Base-by-base conservation (phyloP, 2,329 filamentous ascomycete species). In the Thelonectria rubi region DNA sequence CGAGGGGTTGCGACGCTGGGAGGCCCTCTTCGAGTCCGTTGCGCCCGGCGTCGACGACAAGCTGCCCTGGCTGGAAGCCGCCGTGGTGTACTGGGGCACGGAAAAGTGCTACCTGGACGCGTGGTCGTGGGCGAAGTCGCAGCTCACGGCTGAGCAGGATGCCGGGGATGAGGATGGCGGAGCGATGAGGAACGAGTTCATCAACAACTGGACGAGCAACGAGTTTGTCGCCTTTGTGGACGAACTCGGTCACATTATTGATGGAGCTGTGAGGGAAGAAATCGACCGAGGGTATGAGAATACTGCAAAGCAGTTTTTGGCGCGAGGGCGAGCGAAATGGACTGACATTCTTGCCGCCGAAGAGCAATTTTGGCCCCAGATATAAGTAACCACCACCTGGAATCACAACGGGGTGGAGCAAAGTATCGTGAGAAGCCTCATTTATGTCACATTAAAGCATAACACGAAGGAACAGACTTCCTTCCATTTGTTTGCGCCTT, bases 51-150 rank as follows among this genome's bases (percentile, higher is more conserved):
- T 79, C 2, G 81, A 77, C 1, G 64, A 69, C 2, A 55, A 65
- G 1, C 72, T 91, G 0, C 75, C 78, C 0, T 82, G 80, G 70
- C 77, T 93, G 2, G 89, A 93, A 72, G 89, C 88, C 6, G 80
- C 92, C 63, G 84, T 92, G 2, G 82, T 91, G n/a, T 84, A 93
- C 21, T 94, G 90, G 88, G 88, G 87, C n/a, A 92, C 89, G 1
- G 91, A 94, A 76, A 86, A 81, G 48, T 84, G 82, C 62, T 90
- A 89, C 71, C 72, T 88, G 17, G 80, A 84, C 40, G 82, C 87
- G 12, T 90, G 88, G 88, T 79, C 78, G 10, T 84, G 80, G 73
- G 82, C 83, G 3, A 79, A 74, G 63, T 65, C 72, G 5, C 76
- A 82, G 67, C 72, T 77, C 17, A 65, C 69, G 2, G 63, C 63